phyloP scores from a whole-genome alignment of 192 early-diverging fungal species.

The Chytriomyces sp. region DNA sequence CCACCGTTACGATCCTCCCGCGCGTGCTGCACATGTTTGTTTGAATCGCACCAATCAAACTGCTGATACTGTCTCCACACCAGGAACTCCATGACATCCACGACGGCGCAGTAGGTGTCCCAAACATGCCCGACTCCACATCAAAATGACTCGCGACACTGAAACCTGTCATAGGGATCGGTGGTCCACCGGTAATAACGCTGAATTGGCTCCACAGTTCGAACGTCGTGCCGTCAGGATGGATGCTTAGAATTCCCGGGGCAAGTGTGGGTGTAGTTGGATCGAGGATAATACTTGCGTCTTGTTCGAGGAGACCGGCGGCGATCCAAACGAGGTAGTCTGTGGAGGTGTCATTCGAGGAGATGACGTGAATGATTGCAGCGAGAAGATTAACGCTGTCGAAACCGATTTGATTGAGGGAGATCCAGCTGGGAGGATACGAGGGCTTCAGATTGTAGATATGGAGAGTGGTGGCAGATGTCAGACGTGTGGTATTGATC shows the following conservation, averaged over 20 bases:
- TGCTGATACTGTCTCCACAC: slow-evolving; percentile 30
- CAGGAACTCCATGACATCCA: slow-evolving; percentile 33
- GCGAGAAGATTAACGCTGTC: slow-evolving; percentile 28
- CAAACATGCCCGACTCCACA: slow-evolving; percentile 1
- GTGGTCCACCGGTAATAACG: slow-evolving; percentile 30
- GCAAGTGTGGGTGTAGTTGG: slow-evolving; percentile 25
- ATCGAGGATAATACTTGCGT: slow-evolving; percentile 12
- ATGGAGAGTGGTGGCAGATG: slow-evolving; percentile 2
- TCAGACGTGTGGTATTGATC: neutral
- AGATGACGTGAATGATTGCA: slow-evolving; percentile 11
- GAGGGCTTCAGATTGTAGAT: slow-evolving; percentile 33
- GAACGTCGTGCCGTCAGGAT: slow-evolving; percentile 16
- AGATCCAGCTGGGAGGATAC: slow-evolving; percentile 26
- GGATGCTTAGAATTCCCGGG: slow-evolving; percentile 12
- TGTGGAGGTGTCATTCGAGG: neutral
- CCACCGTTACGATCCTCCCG: slow-evolving; percentile 28
- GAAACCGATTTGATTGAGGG: slow-evolving; percentile 30
- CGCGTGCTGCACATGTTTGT: slow-evolving; percentile 27
- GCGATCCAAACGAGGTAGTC: slow-evolving; percentile 23
- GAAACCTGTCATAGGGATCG: slow-evolving; percentile 30
- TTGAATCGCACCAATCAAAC: slow-evolving; percentile 30
- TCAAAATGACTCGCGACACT: slow-evolving; percentile 19
- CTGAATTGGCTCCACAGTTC: slow-evolving; percentile 17
- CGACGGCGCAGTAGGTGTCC: slow-evolving; percentile 3
- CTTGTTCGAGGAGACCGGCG: slow-evolving; percentile 19